Evolutionary conservation across 2,329 filamentous ascomycete species (phyloP).

Genomic region (Claviceps quebecensis): DNA sequence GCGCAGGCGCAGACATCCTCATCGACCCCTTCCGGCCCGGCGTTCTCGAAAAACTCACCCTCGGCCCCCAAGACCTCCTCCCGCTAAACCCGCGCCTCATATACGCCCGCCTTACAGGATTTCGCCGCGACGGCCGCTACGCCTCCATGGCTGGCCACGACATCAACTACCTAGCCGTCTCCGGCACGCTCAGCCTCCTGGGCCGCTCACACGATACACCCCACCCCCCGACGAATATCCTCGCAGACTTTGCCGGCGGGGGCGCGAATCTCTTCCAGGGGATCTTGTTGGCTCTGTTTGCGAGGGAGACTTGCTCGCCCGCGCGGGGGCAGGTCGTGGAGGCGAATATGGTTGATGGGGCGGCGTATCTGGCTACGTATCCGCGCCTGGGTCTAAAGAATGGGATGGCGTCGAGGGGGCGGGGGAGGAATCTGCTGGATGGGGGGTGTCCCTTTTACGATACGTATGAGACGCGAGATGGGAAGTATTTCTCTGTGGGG

Average conservation of each 20-base stretch:
- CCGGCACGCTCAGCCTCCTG: slow-evolving; percentile 63
- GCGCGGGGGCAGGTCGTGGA: slow-evolving; percentile 73
- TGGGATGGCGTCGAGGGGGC: slow-evolving; percentile 43
- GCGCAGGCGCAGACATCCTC: slow-evolving; percentile 62
- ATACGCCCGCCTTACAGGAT: slow-evolving; percentile 78
- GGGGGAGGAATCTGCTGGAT: slow-evolving; percentile 70
- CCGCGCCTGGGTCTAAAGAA: slow-evolving; percentile 54
- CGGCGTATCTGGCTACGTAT: slow-evolving; percentile 64
- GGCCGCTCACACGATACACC: slow-evolving; percentile 58
- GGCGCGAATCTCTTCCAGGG: slow-evolving; percentile 72
- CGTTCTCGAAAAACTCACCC: slow-evolving; percentile 70
- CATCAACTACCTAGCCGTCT: slow-evolving; percentile 90
- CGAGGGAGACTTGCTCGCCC: slow-evolving; percentile 36
- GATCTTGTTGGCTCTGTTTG: slow-evolving; percentile 57
- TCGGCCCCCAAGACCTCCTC: slow-evolving; percentile 57
- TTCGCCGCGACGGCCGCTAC: slow-evolving; percentile 76
- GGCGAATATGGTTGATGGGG: slow-evolving; percentile 93
- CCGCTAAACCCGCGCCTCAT: slow-evolving; percentile 60
- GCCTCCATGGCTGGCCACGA: slow-evolving; percentile 83
- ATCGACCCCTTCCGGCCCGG: slow-evolving; percentile 92
- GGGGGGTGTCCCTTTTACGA: slow-evolving; percentile 80
- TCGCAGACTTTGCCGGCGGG: slow-evolving; percentile 86
- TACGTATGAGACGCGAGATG: slow-evolving; percentile 72
- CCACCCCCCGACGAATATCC: slow-evolving; percentile 66
- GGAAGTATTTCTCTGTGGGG: slow-evolving; percentile 73